Evolutionary conservation across 345 rosid genomes (phyloP), one percentile per base, ranked within the genome.

Genomic region (Corchorus capsularis): DNA sequence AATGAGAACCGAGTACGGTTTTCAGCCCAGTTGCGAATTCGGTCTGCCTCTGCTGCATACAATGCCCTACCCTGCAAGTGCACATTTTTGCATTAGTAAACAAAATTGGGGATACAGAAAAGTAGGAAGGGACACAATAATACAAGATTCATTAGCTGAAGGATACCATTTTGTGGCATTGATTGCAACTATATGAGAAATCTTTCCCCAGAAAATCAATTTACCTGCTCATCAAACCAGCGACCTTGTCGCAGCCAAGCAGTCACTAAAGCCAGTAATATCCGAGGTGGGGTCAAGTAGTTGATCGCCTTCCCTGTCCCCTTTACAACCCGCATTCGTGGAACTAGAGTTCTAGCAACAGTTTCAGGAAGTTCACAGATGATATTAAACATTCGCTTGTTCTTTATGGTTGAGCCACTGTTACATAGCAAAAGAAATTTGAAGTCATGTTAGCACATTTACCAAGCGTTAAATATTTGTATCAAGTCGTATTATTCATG

Each of bases 281-380:
- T 95, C 84, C 98, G 86, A 4, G 98, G 99, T 82, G 99, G 99
- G 56, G 97, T 93, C 80, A 95, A 75, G 86, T 85, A 95, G 76
- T 85, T 91, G 54, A 90, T 82, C 8, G 97, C 90, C 76, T 89
- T 93, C 75, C 98, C 98, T 0, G 93, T 74, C 27, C 96, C 98
- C 82, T 91, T 95, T 45, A 93, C 90, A 17, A 93, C 94, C 47
- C 93, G 83, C 97, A 93, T 91, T 47, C 98, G 82, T 43, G 98
- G 98, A 83, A 93, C 99, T 65, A 95, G 68, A 13, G 94, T 89
- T 85, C 98, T 92, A 9, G 98, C 98, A 6, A 95, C 99, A 27
- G 99, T 95, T 84, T 95, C 98, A 0, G 99, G 98, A 68, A 91
- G 97, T 84, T 95, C 99, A 0, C 97, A 93, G 63, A 95, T 93